Conservation (phyloP, 2,329 filamentous ascomycete species). For the Cladophialophora exuberans region DNA sequence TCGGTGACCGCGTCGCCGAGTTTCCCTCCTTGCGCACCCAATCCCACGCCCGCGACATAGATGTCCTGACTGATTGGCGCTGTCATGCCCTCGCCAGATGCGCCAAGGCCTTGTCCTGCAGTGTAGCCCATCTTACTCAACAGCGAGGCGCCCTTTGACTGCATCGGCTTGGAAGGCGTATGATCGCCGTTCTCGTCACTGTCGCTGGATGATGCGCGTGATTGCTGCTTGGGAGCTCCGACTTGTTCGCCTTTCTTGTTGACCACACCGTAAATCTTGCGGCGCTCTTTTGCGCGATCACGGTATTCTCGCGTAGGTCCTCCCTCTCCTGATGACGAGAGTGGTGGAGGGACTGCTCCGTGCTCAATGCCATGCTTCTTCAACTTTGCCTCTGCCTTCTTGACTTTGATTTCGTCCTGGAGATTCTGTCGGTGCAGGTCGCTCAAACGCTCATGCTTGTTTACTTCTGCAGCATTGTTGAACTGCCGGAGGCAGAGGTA, state of each 20-base stretch:
- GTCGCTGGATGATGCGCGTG: conserved; percentile 11
- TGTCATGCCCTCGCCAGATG: conserved; percentile 50
- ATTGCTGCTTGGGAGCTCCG: conserved; percentile 8
- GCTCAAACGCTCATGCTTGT: conserved; percentile 63
- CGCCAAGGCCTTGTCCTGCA: conserved; percentile 52
- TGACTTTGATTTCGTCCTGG: conserved; percentile 52
- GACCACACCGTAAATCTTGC: conserved; percentile 46
- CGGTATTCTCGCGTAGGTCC: conserved; percentile 43
- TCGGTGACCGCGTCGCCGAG: conserved; percentile 53
- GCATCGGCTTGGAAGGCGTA: conserved; percentile 36
- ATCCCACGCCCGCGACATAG: conserved; percentile 54
- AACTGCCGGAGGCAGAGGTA: conserved; percentile 66
- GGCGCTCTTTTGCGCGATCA: conserved; percentile 51
- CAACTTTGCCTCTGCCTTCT: conserved; percentile 46
- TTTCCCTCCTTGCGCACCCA: conserved; percentile 54
- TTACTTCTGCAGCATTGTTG: conserved; percentile 57
- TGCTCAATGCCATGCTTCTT: conserved; percentile 45
- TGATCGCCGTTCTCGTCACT: conserved; percentile 21
- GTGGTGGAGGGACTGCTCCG: not conserved
- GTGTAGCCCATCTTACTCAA: conserved; percentile 56
- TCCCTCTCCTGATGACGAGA: too few species aligned
- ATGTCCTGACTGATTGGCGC: conserved; percentile 52
- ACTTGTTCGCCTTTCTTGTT: conserved; percentile 36
- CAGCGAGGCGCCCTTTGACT: conserved; percentile 55
- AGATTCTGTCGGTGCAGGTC: conserved; percentile 61